These are phyloP conservation scores for Dictyostelium purpureum DNA, from an alignment of 78 protist genomes.

Conservation along the genomic window DNA sequence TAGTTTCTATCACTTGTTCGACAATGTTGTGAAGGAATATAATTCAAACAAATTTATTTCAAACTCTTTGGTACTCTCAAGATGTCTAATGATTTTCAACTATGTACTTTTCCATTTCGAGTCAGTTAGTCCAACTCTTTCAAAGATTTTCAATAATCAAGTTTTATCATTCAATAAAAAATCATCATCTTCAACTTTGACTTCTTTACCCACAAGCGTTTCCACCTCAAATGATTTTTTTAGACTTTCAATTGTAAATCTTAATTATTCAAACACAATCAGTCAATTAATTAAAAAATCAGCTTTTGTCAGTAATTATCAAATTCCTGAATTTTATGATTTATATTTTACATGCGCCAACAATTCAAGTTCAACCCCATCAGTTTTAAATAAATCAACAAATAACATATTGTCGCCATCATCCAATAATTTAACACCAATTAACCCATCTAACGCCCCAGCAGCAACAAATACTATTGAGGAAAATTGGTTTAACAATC, in stretches of 20 bases:
- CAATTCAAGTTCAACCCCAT: too few relatives aligned
- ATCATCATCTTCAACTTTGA: neutral
- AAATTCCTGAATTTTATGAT: constrained; percentile 11
- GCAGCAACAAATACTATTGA: neutral
- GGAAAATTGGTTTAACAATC: neutral
- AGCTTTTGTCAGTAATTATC: neutral
- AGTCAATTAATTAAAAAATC: neutral
- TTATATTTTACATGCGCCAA: neutral
- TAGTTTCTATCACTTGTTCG: neutral
- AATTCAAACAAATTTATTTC: neutral
- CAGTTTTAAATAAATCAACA: too few relatives aligned
- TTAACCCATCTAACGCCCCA: too few relatives aligned
- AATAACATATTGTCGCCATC: too few relatives aligned
- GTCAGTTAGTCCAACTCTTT: neutral
- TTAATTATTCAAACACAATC: neutral
- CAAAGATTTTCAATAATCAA: neutral
- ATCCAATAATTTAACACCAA: too few relatives aligned
- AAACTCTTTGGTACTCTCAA: constrained; percentile 38
- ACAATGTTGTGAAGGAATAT: neutral
- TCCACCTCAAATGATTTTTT: neutral
- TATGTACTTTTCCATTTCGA: constrained; percentile 35
- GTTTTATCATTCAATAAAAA: constrained; percentile 17
- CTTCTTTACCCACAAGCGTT: too few relatives aligned
- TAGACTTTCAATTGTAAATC: neutral
- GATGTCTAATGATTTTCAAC: constrained; percentile 16